Evolutionary conservation across 345 rosid genomes (phyloP), one percentile per base, ranked within the genome.

Genomic region (Gossypium longicalyx): DNA sequence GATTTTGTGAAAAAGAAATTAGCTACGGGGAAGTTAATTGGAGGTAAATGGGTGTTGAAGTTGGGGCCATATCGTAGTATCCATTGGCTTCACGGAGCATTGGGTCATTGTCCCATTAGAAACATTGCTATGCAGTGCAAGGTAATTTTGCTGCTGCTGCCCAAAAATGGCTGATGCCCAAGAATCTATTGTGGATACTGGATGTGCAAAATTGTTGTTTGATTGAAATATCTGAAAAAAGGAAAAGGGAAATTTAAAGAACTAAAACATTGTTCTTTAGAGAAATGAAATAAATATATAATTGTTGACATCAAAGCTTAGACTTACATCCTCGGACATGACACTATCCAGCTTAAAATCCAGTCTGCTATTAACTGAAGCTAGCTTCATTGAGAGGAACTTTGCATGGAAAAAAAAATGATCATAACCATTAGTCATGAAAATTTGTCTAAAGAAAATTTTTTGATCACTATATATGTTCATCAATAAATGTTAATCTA

Each of bases 111-210:
- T 23, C 64, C 41, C 64, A 25, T 12, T 59, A 10, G 38, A 59
- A 23, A 59, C 6, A 70, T 70, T 52, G 59, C 17, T 41, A 20
- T 84, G 87, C 0, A 71, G 53, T 43, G 85, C 74, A 77, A 80
- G 79, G 41, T n/a, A n/a, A n/a, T 74, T 82, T 75, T 83, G 87
- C 48, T 78, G 66, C 29, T 78, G 82, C 53, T 82, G 89, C 67
- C 87, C 85, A 34, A 72, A 80, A 77, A 89, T 80, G 78, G 82
- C 79, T 53, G 89, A 54, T 17, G 85, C 83, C 70, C 91, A 86
- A 82, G 94, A 83, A 80, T 91, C 90, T 69, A 86, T 8, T 48
- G 81, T 86, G 81, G 83, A 87, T 44, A 84, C 70, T 69, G 84
- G 82, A 56, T 77, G 85, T 71, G 85, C 84, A 82, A 81, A 75